Evolutionary conservation across 83 land plant genomes (phyloP).

Genomic region (Picea abies): DNA sequence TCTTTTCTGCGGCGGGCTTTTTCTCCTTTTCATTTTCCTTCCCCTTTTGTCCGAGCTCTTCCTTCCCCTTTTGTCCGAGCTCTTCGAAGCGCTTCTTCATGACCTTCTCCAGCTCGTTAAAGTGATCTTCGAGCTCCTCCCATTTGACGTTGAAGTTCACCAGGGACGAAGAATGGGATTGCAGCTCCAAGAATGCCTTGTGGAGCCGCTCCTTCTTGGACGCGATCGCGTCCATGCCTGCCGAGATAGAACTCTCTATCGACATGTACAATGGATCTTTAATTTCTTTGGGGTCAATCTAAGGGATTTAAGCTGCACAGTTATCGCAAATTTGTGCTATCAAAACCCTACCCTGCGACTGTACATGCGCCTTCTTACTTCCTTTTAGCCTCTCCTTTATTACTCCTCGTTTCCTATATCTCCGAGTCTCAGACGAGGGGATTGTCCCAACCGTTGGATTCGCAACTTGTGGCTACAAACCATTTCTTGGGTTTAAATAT

Average conservation of each 20-base stretch:
- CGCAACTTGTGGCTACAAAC: no score
- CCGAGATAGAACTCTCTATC: conserved; percentile 18
- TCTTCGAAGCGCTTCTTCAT: conserved; percentile 20
- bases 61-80: conserved; percentile 10
- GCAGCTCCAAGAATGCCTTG: conserved; percentile 31
- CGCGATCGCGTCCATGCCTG: conserved; percentile 26
- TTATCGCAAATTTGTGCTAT: no score
- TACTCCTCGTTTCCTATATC: no score
- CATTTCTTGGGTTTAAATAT: no score
- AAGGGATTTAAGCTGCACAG: no score
- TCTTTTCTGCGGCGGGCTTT: no score
- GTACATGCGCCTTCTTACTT: no score
- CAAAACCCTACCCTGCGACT: no score
- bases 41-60: neutral
- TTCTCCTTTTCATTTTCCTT: neutral
- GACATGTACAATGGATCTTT: neutral
- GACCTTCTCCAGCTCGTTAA: conserved; percentile 26
- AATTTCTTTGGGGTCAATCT: no score
- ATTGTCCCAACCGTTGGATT: no score
- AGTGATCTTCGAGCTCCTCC: conserved; percentile 41
- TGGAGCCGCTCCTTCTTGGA: conserved; percentile 37
- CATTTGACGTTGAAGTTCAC: conserved; percentile 18
- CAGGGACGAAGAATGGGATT: conserved; percentile 32
- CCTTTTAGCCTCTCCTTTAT: no score
- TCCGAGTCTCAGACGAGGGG: no score